Evolutionary conservation across 2,329 filamentous ascomycete species (phyloP).

Genomic region (Diaporthe australafricana): DNA sequence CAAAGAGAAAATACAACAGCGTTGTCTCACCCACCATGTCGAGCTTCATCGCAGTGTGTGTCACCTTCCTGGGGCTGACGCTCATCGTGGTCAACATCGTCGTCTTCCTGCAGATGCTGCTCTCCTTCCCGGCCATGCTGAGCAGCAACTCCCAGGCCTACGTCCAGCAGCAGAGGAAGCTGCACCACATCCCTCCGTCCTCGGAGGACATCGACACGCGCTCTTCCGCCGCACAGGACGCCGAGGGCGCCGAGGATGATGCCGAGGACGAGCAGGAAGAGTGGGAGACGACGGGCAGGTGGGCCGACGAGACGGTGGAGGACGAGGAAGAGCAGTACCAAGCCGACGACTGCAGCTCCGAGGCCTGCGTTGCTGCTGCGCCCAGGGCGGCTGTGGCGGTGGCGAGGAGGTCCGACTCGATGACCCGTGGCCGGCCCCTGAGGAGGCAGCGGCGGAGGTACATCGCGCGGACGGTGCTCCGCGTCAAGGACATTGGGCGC

Average conservation of each 20-base stretch:
- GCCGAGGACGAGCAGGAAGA: slow-evolving; percentile 30
- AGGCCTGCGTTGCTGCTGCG: not conserved
- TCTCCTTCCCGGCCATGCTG: slow-evolving; percentile 37
- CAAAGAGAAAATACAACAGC: not conserved
- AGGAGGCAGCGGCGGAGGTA: slow-evolving; percentile 31
- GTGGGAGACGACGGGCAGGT: slow-evolving; percentile 26
- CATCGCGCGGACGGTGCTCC: slow-evolving; percentile 21
- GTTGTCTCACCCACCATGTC: slow-evolving; percentile 26
- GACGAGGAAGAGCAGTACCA: slow-evolving; percentile 20
- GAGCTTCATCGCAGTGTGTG: slow-evolving; percentile 36
- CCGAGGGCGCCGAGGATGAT: not conserved
- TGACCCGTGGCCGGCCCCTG: slow-evolving; percentile 34
- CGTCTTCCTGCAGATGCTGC: slow-evolving; percentile 36
- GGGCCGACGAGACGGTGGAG: slow-evolving; percentile 24
- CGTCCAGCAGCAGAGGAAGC: slow-evolving; percentile 35
- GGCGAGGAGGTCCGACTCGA: slow-evolving; percentile 19
- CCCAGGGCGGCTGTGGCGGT: not conserved
- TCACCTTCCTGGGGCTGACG: slow-evolving; percentile 35
- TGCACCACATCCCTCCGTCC: slow-evolving; percentile 32
- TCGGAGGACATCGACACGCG: not conserved
- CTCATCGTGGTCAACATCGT: slow-evolving; percentile 30
- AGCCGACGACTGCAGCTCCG: not conserved
- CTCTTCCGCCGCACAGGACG: not conserved
- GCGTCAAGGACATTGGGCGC: slow-evolving; percentile 9
- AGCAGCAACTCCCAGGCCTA: slow-evolving; percentile 37